phyloP scores from a whole-genome alignment of 805 yeast genomes.

The Candida multigemmis region DNA sequence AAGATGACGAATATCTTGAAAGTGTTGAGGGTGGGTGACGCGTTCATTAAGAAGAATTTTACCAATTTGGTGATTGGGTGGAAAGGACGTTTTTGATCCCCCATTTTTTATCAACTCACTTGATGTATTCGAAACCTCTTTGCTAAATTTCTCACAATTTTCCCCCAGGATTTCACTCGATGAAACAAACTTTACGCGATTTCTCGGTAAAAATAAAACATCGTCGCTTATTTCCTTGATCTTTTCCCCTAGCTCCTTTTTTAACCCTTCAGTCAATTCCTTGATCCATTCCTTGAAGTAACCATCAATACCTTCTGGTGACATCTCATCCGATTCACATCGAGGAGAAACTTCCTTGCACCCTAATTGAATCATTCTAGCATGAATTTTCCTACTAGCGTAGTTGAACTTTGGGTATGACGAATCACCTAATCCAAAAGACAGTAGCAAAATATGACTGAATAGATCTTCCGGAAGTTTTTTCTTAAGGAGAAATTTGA shows the following conservation, averaged over 20 bases:
- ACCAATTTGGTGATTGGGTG: constrained; percentile 28
- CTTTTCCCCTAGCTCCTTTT: too few relatives aligned
- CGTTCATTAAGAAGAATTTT: constrained; percentile 42
- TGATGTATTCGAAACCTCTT: constrained; percentile 4
- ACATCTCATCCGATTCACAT: constrained; percentile 85
- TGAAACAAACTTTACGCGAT: constrained; percentile 9
- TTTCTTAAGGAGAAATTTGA: constrained; percentile 64
- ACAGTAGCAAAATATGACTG: constrained; percentile 52
- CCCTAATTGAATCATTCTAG: constrained; percentile 73
- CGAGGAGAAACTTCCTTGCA: constrained; percentile 62
- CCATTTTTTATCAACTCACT: background rate
- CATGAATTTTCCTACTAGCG: constrained; percentile 79
- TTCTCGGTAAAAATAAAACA: constrained; percentile 15
- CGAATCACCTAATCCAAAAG: constrained; percentile 91
- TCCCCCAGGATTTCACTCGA: constrained; percentile 2
- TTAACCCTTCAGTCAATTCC: constrained; percentile 26
- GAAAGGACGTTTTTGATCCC: background rate
- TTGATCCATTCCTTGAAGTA: constrained; percentile 70
- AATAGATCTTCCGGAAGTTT: constrained; percentile 54
- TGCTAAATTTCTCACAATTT: constrained; percentile 2
- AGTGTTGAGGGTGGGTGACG: constrained; percentile 64
- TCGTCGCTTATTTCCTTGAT: too few relatives aligned
- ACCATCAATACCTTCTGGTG: constrained; percentile 71
- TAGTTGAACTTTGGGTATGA: constrained; percentile 83
- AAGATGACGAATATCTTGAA: constrained; percentile 81